These are phyloP conservation scores for Pseudogymnoascus sp. DNA, from an alignment of 2,329 filamentous ascomycete species.

Conservation along the genomic window DNA sequence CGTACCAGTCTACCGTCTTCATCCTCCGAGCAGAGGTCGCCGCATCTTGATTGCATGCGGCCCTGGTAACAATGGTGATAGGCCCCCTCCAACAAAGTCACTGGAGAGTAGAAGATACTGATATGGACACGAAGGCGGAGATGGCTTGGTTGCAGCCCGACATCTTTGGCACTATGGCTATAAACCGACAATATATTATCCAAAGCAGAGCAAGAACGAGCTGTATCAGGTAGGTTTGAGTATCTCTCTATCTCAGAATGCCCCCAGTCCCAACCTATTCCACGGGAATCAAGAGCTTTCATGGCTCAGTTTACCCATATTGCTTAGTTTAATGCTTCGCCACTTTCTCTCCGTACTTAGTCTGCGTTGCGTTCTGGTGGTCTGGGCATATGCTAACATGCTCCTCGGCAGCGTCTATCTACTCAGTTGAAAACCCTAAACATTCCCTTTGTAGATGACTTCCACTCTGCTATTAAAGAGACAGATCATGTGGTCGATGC, in stretches of 20 bases:
- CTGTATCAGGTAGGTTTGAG: slow-evolving; percentile 61
- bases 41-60: slow-evolving; percentile 84
- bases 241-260: neutral
- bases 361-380: neutral
- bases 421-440: slow-evolving; percentile 78
- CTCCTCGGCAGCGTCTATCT: slow-evolving; percentile 54
- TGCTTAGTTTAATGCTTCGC: slow-evolving; percentile 9
- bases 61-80: slow-evolving; percentile 60
- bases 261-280: neutral
- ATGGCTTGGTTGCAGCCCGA: slow-evolving; percentile 87
- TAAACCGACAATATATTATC: slow-evolving; percentile 80
- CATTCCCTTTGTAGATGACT: slow-evolving; percentile 78
- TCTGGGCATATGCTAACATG: slow-evolving; percentile 11
- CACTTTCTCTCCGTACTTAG: neutral
- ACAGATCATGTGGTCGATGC: slow-evolving; percentile 83
- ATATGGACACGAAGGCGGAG: slow-evolving; percentile 54
- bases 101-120: slow-evolving; percentile 1
- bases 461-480: slow-evolving; percentile 53
- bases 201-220: slow-evolving; percentile 83
- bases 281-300: neutral
- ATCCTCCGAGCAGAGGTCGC: slow-evolving; percentile 62
- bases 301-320: neutral
- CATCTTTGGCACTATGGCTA: slow-evolving; percentile 92
- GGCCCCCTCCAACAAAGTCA: neutral
- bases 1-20: slow-evolving; percentile 67